These are phyloP conservation scores for Silene coronaria DNA, from an alignment of 179 eudicot species.

Conservation along the genomic window DNA sequence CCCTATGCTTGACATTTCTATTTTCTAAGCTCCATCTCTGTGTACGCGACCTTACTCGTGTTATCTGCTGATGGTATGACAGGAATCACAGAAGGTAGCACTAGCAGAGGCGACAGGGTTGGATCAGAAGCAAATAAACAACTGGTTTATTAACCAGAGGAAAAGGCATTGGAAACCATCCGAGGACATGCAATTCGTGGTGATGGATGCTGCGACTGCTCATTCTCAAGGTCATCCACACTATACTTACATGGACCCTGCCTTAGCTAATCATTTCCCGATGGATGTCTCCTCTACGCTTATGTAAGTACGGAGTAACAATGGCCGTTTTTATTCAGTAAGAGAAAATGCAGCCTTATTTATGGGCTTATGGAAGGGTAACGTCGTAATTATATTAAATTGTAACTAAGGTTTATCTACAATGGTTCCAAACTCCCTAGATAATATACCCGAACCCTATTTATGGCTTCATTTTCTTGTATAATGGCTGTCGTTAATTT, in stretches of 20 bases:
- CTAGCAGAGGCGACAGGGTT: conserved; percentile 78
- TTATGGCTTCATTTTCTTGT: neutral
- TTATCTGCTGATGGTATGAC: neutral
- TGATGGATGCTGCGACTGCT: conserved; percentile 57
- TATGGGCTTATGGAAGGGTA: neutral
- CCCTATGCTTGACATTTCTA: too few species aligned
- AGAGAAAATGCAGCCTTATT: too few species aligned
- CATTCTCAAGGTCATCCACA: conserved; percentile 40
- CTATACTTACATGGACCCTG: conserved; percentile 56
- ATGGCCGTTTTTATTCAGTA: neutral
- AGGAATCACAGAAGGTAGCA: conserved; percentile 91
- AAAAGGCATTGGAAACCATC: conserved; percentile 97
- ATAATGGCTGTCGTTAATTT: too few species aligned
- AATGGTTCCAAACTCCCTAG: neutral
- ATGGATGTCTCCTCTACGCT: conserved; percentile 76
- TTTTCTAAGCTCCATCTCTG: too few species aligned
- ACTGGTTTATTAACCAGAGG: conserved; percentile 92
- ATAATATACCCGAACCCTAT: neutral
- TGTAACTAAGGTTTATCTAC: neutral
- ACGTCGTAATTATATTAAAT: neutral
- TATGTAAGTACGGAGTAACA: conserved; percentile 29
- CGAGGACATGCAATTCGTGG: conserved; percentile 86
- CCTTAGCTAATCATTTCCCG: conserved; percentile 56
- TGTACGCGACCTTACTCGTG: too few species aligned
- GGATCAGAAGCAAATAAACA: conserved; percentile 93